Base-by-base conservation (phyloP, 2,329 filamentous ascomycete species). In the Chalaropsis thielavioides region DNA sequence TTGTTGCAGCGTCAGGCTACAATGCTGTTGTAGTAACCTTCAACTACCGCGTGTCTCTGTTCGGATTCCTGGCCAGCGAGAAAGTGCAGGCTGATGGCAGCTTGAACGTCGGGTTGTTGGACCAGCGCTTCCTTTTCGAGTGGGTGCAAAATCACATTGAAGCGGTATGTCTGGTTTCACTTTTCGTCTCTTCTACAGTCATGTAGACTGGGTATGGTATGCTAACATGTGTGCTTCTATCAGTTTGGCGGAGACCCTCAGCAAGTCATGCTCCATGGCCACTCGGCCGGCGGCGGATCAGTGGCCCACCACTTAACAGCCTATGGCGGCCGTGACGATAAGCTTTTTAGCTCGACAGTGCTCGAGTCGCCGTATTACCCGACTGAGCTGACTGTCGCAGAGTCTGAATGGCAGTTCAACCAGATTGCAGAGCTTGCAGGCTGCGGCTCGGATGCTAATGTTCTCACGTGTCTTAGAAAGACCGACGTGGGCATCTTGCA, bases 61-160 rank as follows among this genome's bases (percentile, higher is more conserved):
- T 80, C 49, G 79, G 79, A 0, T 81, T 81, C 67, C 69, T 81
- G 2, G 75, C 77, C 0, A 74, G 77, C 1, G 66, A 73, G 2
- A 74, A 76, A 11, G 71, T 79, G 2, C 61, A 71, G 0, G 59
- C 63, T 0, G 64, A 54, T 15, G 68, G 69, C 71, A 68, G 38
- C 5, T 68, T 76, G 1, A 78, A 78, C 66, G 76, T 74, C 67
- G 77, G 77, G 1, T 71, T 78, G 0, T 76, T 75, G 69, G 81
- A 83, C 67, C 79, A 82, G 68, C 71, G 76, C 1, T 71, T 78
- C 13, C 80, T 79, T 0, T 70, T 81, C 8, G 74, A 80, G 69
- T 83, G 81, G 80, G 75, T 80, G 0, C 73, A 78, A 41, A 73
- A 78, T 43, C 75, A 88, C 67, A 86, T 88, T 51, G 71, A 73